These are phyloP conservation scores for Pythium oligandrum DNA, from an alignment of 352 stramenopile species.

Conservation along the genomic window DNA sequence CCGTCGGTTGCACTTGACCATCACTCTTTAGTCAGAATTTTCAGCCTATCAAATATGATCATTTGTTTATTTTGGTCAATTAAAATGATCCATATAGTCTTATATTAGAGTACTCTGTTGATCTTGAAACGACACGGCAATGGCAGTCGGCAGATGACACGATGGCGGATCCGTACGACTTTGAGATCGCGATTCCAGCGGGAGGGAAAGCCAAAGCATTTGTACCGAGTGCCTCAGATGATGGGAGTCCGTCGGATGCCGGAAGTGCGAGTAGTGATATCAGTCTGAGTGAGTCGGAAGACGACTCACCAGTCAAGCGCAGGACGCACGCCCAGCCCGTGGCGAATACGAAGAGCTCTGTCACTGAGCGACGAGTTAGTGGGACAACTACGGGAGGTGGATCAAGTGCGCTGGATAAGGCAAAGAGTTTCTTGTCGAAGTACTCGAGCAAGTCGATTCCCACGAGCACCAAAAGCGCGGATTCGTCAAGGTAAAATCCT, in stretches of 20 bases:
- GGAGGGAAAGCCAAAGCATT: not conserved
- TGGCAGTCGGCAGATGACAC: not conserved
- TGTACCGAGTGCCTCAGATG: no score
- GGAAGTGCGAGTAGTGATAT: not conserved
- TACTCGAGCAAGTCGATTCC: slow-evolving; percentile 39
- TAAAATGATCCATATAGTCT: not conserved
- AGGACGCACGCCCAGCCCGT: not conserved
- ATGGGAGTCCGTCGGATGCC: no score
- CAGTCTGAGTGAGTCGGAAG: slow-evolving; percentile 7
- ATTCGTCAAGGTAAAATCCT: no score
- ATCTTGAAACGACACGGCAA: no score
- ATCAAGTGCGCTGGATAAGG: slow-evolving; percentile 52
- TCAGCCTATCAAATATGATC: no score
- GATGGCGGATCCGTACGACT: slow-evolving; percentile 31
- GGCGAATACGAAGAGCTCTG: no score
- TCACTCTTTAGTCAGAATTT: no score
- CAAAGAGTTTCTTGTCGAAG: slow-evolving; percentile 69
- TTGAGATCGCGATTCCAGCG: slow-evolving; percentile 42
- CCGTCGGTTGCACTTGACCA: no score
- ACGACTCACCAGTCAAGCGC: not conserved
- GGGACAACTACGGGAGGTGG: not conserved
- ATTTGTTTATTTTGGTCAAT: no score
- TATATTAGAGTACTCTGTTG: slow-evolving; percentile 1
- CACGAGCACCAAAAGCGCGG: slow-evolving; percentile 2
- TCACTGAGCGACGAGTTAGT: no score